Base-by-base conservation (phyloP, 179 eudicot species). In the Beta corolliflora region DNA sequence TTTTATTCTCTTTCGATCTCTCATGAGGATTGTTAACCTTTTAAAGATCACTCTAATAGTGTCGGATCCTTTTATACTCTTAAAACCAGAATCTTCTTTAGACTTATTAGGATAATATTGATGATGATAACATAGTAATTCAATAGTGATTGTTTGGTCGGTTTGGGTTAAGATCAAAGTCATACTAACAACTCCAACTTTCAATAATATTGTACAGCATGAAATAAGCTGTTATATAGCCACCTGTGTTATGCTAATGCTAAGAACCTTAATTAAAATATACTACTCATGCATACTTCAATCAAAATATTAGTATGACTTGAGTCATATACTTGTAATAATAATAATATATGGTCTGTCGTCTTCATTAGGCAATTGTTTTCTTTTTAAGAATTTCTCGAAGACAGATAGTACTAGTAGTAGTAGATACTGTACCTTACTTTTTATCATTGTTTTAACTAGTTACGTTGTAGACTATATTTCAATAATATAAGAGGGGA, bases 281-380 rank as follows among this genome's bases (percentile, higher is more conserved):
- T n/a, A n/a, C n/a, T n/a, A n/a, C n/a, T n/a, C n/a, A n/a, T 56
- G 61, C 18, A 16, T n/a, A 56, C 61, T 56, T 1, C 15, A 10
- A 31, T 31, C 36, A 31, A 31, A 31, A 31, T 31, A 31, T 31
- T 31, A 31, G 2, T 31, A 31, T 31, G 36, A 31, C 36, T 31
- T 31, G 36, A 31, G 36, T 31, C 36, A 31, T 31, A 31, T 31
- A 31, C 36, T 31, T 31, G 36, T n/a, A n/a, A n/a, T n/a, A n/a
- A n/a, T 31, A 31, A 31, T 31, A 31, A 31, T 31, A 31, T 64
- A 23, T 8, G 19, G 50, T 48, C n/a, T 21, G 58, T 71, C 41
- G 75, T 71, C 58, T 46, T 50, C 58, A 71, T 71, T 71, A 71
- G 76, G 45, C 11, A 59, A 52, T 72, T 71, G 25, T 71, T 71